Conservation (phyloP, 768 basidiomycete species). For the Hygrophoropsis aurantiaca region DNA sequence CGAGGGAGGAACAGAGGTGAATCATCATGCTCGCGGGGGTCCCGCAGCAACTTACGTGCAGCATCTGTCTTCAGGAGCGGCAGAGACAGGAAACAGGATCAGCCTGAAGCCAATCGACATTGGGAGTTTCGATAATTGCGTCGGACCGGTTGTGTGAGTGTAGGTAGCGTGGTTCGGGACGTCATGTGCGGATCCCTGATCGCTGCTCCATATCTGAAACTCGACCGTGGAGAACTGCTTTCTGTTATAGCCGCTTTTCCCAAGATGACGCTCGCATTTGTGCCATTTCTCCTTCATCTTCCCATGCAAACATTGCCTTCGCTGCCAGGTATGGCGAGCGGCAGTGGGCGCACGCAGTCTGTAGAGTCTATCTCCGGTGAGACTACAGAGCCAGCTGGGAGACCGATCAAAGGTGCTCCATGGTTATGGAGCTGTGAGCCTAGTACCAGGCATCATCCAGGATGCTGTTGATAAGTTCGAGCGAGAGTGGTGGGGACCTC, state of each 20-base stretch:
- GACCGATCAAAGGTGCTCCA: too few relatives aligned
- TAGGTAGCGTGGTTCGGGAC: not conserved
- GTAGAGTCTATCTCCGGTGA: not conserved
- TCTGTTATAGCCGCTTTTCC: not conserved
- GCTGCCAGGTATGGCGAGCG: slow-evolving; percentile 1
- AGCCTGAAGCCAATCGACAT: too few relatives aligned
- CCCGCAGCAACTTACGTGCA: too few relatives aligned
- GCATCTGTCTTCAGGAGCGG: too few relatives aligned
- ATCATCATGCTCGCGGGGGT: too few relatives aligned
- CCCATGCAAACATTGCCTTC: slow-evolving; percentile 1
- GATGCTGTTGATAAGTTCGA: slow-evolving; percentile 5
- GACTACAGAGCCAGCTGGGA: not conserved
- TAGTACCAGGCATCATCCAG: slow-evolving; percentile 6
- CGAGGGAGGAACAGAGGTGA: too few relatives aligned
- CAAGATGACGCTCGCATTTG: not conserved
- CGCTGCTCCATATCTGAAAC: slow-evolving; percentile 5
- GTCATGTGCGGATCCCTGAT: not conserved
- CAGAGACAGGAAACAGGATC: too few relatives aligned
- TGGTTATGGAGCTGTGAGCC: slow-evolving; percentile 3
- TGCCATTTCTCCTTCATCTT: not conserved
- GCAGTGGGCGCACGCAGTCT: slow-evolving; percentile 4
- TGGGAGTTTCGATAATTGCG: not conserved
- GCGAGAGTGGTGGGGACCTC: not conserved
- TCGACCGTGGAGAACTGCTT: slow-evolving; percentile 4
- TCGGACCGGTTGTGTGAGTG: not conserved